phyloP scores from a whole-genome alignment of 2,329 filamentous ascomycete species.

The Trichoderma arundinaceum region DNA sequence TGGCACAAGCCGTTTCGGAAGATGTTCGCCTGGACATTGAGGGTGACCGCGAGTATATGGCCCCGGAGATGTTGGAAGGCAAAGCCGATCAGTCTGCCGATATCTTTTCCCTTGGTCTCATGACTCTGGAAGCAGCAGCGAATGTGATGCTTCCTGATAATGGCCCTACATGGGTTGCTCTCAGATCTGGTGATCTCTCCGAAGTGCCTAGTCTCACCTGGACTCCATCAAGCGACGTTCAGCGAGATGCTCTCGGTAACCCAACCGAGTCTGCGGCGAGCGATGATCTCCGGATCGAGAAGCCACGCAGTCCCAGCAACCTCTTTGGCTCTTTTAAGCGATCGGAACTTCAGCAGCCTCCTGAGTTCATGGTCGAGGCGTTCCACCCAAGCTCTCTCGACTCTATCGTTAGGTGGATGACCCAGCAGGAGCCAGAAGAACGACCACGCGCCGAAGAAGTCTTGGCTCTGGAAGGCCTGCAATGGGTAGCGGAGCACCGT shows the following conservation, averaged over 20 bases:
- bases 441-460: slow-evolving; percentile 79
- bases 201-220: slow-evolving; percentile 88
- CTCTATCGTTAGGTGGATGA: slow-evolving; percentile 85
- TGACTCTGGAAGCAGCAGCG: slow-evolving; percentile 91
- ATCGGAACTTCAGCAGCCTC: slow-evolving; percentile 66
- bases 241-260: slow-evolving; percentile 71
- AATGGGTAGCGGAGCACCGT: slow-evolving; percentile 78
- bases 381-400: slow-evolving; percentile 78
- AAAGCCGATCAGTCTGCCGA: slow-evolving; percentile 90
- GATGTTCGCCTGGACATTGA: slow-evolving; percentile 81
- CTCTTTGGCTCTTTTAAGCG: slow-evolving; percentile 55
- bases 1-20: slow-evolving; percentile 80
- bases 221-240: slow-evolving; percentile 72
- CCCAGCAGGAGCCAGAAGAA: slow-evolving; percentile 72
- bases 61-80: slow-evolving; percentile 86
- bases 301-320: slow-evolving; percentile 44
- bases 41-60: slow-evolving; percentile 95
- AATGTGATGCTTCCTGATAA: slow-evolving; percentile 96
- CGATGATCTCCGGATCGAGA: slow-evolving; percentile 43
- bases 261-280: slow-evolving; percentile 48
- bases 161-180: slow-evolving; percentile 85
- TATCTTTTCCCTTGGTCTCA: slow-evolving; percentile 90
- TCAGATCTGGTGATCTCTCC: slow-evolving; percentile 87
- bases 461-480: slow-evolving; percentile 72
- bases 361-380: slow-evolving; percentile 85